These are phyloP conservation scores for Colletotrichum eremochloae DNA, from an alignment of 2,329 filamentous ascomycete species.

Conservation along the genomic window DNA sequence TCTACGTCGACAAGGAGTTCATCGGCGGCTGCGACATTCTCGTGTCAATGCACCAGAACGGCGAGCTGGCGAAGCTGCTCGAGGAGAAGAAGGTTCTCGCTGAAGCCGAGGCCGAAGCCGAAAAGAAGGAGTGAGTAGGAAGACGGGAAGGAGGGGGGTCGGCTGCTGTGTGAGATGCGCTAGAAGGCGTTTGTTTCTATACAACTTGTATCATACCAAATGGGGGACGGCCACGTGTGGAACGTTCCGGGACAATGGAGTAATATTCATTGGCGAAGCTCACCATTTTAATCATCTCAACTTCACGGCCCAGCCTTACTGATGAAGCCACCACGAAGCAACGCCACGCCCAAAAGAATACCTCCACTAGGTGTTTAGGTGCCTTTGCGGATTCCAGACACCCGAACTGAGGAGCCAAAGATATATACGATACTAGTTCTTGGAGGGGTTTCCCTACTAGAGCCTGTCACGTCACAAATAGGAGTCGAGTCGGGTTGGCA, in stretches of 20 bases:
- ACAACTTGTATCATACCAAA: slow-evolving; percentile 40
- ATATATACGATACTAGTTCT: background rate
- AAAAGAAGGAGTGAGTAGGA: slow-evolving; percentile 51
- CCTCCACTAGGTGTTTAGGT: background rate
- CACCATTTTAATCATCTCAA: background rate
- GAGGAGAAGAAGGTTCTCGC: slow-evolving; percentile 90
- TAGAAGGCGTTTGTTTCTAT: slow-evolving; percentile 27
- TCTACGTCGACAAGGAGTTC: slow-evolving; percentile 96
- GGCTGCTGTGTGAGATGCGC: background rate
- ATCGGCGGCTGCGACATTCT: slow-evolving; percentile 98
- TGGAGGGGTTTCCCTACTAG: background rate
- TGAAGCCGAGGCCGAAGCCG: slow-evolving; percentile 59
- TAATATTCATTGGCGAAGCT: slow-evolving; percentile 14
- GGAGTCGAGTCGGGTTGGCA: background rate
- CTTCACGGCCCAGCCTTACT: background rate
- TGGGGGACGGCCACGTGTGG: slow-evolving; percentile 13
- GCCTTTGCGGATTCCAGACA: background rate
- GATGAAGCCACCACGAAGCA: background rate
- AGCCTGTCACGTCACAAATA: background rate
- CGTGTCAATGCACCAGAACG: slow-evolving; percentile 96
- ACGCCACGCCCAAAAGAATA: no score
- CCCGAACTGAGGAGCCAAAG: background rate
- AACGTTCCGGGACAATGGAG: slow-evolving; percentile 25
- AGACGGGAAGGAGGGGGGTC: background rate
- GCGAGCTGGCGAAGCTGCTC: slow-evolving; percentile 89